phyloP scores from a whole-genome alignment of 192 early-diverging fungal species.

The Coemansia sp. region DNA sequence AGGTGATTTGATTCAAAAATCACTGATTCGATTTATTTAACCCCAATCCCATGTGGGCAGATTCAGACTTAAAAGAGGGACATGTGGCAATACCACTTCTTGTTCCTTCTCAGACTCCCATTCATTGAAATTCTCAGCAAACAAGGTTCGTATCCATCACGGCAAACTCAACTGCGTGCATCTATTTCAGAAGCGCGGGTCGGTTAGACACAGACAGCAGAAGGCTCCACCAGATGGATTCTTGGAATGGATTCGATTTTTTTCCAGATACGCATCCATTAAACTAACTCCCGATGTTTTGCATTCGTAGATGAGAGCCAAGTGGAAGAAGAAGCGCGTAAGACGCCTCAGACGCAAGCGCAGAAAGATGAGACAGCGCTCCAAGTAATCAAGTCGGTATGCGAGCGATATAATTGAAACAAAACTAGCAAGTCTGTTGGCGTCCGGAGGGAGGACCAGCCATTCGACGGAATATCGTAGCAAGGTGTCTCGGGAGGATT shows the following conservation, averaged over 20 bases:
- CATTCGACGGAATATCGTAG: no score
- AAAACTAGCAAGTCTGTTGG: neutral
- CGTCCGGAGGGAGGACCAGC: no score
- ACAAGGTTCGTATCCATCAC: neutral
- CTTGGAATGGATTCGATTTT: conserved; percentile 4
- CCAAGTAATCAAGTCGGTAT: conserved; percentile 50
- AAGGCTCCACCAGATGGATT: no score
- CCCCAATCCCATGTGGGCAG: no score
- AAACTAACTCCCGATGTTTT: neutral
- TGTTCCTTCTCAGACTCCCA: conserved; percentile 10
- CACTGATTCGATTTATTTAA: no score
- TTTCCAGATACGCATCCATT: neutral
- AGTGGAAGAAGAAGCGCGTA: conserved; percentile 75
- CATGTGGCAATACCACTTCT: no score
- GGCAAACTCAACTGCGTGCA: neutral
- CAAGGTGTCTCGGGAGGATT: no score
- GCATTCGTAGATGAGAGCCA: conserved; percentile 61
- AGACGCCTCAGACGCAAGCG: conserved; percentile 71
- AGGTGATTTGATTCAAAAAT: neutral
- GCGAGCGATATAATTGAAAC: neutral
- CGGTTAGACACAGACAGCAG: no score
- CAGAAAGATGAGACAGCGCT: conserved; percentile 72
- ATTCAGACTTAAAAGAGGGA: no score
- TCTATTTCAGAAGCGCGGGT: no score
- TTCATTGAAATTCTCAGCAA: conserved; percentile 1